Percentiles rank a stretch among this genome's conserved stretches.
phyloP scores from a whole-genome alignment of 1,284 basidiomycete species.

The Sutorius eximius region DNA sequence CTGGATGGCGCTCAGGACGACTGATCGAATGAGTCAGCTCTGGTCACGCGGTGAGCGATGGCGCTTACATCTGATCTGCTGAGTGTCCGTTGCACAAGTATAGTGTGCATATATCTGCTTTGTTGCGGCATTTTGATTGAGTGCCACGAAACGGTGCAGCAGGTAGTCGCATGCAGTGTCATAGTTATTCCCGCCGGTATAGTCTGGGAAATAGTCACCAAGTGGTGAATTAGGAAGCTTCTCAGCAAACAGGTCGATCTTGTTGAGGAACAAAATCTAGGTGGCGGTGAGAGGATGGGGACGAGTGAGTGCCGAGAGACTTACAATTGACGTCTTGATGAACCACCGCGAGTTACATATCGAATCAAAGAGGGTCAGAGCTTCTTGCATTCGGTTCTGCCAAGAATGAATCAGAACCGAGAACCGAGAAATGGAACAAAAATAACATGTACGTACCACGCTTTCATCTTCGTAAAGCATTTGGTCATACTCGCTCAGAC shows the following conservation, averaged over 20 bases:
- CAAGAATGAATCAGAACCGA: conserved; percentile 8
- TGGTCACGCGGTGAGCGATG: background rate
- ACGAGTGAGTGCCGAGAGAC: conserved; percentile 24
- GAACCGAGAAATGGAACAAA: conserved; percentile 6
- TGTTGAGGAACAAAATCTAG: conserved; percentile 88
- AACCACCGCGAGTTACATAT: conserved; percentile 97
- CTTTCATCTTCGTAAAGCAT: conserved; percentile 93
- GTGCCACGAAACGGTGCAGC: conserved; percentile 80
- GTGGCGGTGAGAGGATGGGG: conserved; percentile 3
- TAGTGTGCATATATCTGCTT: conserved; percentile 90
- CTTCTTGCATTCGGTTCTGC: conserved; percentile 96
- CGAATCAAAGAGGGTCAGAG: conserved; percentile 91
- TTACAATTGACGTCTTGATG: conserved; percentile 82
- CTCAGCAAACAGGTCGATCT: conserved; percentile 95
- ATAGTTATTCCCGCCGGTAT: conserved; percentile 79
- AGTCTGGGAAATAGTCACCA: conserved; percentile 88
- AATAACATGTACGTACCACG: conserved; percentile 59
- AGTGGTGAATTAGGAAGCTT: conserved; percentile 89
- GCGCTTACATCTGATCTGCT: conserved; percentile 80
- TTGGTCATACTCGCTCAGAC: conserved; percentile 93
- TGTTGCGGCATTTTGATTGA: conserved; percentile 85
- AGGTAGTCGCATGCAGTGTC: conserved; percentile 86
- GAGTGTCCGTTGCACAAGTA: conserved; percentile 87
- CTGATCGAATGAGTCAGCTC: conserved; percentile 38
- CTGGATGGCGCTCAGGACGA: conserved; percentile 80